A percentile compares a stretch with the other conserved stretches of the same genome.
Evolutionary conservation across 495 filamentous ascomycete genomes (phyloP).

Genomic region (Hypoxylon crocopeplum): DNA sequence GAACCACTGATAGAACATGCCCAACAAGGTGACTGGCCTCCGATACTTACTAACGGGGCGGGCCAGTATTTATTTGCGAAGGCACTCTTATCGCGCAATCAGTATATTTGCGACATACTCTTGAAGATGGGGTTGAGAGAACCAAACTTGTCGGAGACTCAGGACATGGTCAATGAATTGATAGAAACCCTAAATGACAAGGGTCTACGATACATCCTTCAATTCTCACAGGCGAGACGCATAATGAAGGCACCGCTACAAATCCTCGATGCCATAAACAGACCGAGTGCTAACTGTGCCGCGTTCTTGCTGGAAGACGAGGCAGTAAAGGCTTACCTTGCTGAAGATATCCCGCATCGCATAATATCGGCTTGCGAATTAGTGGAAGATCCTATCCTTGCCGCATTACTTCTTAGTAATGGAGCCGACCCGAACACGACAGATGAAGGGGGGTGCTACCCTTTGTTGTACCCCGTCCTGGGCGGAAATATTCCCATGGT

Average conservation of each 20-base stretch:
- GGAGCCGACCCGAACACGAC: constrained; percentile 29
- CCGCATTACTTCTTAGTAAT: neutral
- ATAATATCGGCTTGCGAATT: constrained; percentile 20
- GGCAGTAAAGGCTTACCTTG: neutral
- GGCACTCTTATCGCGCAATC: constrained; percentile 18
- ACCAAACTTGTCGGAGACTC: neutral
- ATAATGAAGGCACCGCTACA: neutral
- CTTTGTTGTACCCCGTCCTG: neutral
- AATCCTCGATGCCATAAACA: neutral
- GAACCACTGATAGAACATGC: no score
- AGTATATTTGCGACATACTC: constrained; percentile 34
- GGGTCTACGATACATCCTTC: neutral
- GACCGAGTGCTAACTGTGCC: neutral
- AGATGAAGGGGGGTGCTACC: neutral
- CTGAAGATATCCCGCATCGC: neutral
- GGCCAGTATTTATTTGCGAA: constrained; percentile 20
- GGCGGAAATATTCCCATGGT: neutral
- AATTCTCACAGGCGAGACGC: neutral
- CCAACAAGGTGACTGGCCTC: no score
- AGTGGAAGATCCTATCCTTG: neutral
- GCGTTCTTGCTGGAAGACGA: constrained; percentile 9
- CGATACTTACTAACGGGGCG: neutral
- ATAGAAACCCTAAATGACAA: neutral
- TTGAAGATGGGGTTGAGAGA: constrained; percentile 29
- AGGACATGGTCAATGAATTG: neutral